Conservation (phyloP, 2,329 filamentous ascomycete genomes). For the Lasiodiplodia sp. region DNA sequence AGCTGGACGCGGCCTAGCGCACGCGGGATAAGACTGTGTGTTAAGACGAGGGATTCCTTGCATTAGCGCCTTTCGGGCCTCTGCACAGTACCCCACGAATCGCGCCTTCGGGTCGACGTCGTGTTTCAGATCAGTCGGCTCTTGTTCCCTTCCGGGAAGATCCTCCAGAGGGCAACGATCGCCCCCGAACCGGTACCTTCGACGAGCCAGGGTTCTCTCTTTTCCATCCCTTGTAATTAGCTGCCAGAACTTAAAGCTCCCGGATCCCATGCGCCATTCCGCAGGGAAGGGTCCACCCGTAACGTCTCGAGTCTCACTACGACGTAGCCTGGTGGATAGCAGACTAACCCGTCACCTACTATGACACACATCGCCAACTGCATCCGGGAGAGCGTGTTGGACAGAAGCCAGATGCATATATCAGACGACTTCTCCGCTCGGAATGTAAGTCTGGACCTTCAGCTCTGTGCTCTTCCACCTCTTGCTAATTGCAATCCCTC, state of each 20-base stretch:
- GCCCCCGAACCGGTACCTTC: slow-evolving; percentile 24
- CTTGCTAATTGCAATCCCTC: slow-evolving; percentile 31
- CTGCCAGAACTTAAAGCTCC: slow-evolving; percentile 26
- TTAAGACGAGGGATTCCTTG: slow-evolving; percentile 29
- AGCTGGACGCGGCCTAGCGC: slow-evolving; percentile 6
- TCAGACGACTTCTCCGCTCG: slow-evolving; percentile 28
- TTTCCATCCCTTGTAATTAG: slow-evolving; percentile 30
- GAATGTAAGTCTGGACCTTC: slow-evolving; percentile 19
- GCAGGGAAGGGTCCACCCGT: slow-evolving; percentile 28
- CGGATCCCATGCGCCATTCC: slow-evolving; percentile 26
- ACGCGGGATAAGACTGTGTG: slow-evolving; percentile 13
- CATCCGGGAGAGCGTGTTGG: slow-evolving; percentile 44
- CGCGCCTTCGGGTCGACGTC: slow-evolving; percentile 30
- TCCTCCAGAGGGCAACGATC: slow-evolving; percentile 26
- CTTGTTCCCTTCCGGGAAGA: slow-evolving; percentile 21
- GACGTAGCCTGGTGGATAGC: slow-evolving; percentile 25
- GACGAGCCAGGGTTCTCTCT: slow-evolving; percentile 28
- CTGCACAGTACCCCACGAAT: slow-evolving; percentile 30
- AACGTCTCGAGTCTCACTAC: slow-evolving; percentile 29
- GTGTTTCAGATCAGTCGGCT: slow-evolving; percentile 30
- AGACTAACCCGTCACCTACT: slow-evolving; percentile 35
- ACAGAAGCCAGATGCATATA: slow-evolving; percentile 47
- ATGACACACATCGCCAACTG: slow-evolving; percentile 55
- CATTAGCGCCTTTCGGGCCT: slow-evolving; percentile 23
- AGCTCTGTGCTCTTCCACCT: slow-evolving; percentile 18